These are phyloP conservation scores for Tagetes patula DNA, from an alignment of 129 eudicot genomes.

Conservation along the genomic window DNA sequence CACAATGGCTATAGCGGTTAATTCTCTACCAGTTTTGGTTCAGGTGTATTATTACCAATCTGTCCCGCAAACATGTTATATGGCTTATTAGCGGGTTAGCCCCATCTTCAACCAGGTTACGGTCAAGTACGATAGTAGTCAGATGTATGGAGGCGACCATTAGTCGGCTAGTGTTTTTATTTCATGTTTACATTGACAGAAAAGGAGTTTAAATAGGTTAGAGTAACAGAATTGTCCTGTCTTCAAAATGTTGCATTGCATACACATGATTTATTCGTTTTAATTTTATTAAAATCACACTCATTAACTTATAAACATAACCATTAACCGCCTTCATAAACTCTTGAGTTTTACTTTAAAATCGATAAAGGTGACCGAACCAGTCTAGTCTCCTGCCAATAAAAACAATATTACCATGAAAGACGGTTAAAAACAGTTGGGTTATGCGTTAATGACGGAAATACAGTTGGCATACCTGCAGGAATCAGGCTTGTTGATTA, in stretches of 20 bases:
- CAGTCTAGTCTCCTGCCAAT: constrained; percentile 18
- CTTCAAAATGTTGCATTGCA: background rate
- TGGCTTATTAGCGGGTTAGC: too few species aligned
- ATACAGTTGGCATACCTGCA: constrained; percentile 5
- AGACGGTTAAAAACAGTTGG: background rate
- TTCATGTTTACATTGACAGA: too few species aligned
- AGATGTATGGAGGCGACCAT: background rate
- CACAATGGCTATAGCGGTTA: too few species aligned
- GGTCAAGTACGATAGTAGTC: background rate
- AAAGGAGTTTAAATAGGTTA: too few species aligned
- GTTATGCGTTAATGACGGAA: background rate
- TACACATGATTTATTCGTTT: background rate
- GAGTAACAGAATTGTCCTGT: background rate
- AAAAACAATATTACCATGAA: background rate
- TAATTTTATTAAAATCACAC: background rate
- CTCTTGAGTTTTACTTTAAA: background rate
- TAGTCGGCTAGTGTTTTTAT: too few species aligned
- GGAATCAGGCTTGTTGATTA: constrained; percentile 37
- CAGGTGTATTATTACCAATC: too few species aligned
- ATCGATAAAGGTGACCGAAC: background rate
- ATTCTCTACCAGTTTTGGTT: too few species aligned
- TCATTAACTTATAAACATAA: background rate
- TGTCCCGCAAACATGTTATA: too few species aligned
- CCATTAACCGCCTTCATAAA: background rate
- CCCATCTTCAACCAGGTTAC: background rate